Percentiles rank a stretch among this genome's conserved stretches.
phyloP scores from a whole-genome alignment of 2,329 filamentous ascomycete genomes.

The Fusarium staphyleae region DNA sequence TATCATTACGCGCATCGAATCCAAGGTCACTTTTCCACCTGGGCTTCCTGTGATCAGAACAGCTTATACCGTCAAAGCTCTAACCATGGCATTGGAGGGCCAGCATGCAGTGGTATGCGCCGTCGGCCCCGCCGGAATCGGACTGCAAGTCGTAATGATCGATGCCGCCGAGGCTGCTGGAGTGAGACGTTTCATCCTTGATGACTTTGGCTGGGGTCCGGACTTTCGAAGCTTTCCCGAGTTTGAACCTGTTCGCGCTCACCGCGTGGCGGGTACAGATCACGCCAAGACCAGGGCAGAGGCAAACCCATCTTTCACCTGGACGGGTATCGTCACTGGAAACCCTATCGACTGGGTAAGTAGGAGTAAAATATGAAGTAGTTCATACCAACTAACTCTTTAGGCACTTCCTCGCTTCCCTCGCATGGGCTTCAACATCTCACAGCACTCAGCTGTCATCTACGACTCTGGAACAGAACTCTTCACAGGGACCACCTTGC shows the following conservation, averaged over 20 bases:
- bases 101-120: slow-evolving; percentile 21
- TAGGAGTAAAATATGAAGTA: background rate
- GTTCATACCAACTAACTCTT: background rate
- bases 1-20: slow-evolving; percentile 25
- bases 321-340: slow-evolving; percentile 21
- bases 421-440: slow-evolving; percentile 21
- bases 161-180: slow-evolving; percentile 26
- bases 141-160: slow-evolving; percentile 20
- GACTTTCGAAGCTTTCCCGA: slow-evolving; percentile 23
- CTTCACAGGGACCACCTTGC: slow-evolving; percentile 20
- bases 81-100: slow-evolving; percentile 3
- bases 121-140: slow-evolving; percentile 21
- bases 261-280: slow-evolving; percentile 11
- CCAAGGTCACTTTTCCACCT: slow-evolving; percentile 19
- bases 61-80: slow-evolving; percentile 1
- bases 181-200: slow-evolving; percentile 21
- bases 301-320: slow-evolving; percentile 15
- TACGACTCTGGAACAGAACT: slow-evolving; percentile 21
- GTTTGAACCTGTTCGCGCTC: slow-evolving; percentile 18
- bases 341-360: slow-evolving; percentile 26
- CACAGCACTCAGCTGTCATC: slow-evolving; percentile 1
- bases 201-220: slow-evolving; percentile 29
- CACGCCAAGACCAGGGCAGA: slow-evolving; percentile 7
- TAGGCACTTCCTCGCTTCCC: slow-evolving; percentile 13
- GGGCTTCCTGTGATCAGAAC: background rate